Base-by-base conservation (phyloP, 2,329 filamentous ascomycete species). In the Pezicula radicicola region DNA sequence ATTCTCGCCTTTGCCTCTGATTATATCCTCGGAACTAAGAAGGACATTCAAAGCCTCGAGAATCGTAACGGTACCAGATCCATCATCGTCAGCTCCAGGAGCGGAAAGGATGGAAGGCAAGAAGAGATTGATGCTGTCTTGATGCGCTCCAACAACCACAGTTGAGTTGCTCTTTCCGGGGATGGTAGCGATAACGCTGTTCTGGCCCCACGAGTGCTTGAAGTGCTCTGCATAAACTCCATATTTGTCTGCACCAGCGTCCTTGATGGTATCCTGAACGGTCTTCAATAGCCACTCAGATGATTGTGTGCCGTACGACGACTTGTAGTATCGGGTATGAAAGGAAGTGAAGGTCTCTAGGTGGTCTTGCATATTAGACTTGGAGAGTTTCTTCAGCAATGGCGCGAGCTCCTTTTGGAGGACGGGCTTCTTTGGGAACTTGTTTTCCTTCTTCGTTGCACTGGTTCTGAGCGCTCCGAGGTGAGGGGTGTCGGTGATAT, bases 61-160 rank as follows among this genome's bases (percentile, higher is more conserved):
- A 60, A 96, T 97, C 9, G 93, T 97, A 18, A 97, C 91, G 2
- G 91, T 94, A 52, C 91, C 91, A 60, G 88, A 91, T 57, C 92
- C 93, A 66, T 97, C 93, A 62, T 97, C 93, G 61, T 97, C 94
- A n/a, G 93, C 92, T 43, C 93, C 93, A 0, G 93, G 93, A 0
- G 93, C 92, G 13, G 88, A 82, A 33, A 97, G 79, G 35, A 96
- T 76, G 2, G 87, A 89, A 1, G 92, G 93, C 12, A 96, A 72
- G 74, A 91, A 96, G 43, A 96, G 78, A 72, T 97, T 97, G 72
- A 96, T 95, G 63, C 89, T 95, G 70, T 97, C 93, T 69, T 96
- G 92, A 70, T 97, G 92, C 1, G 92, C 91, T 48, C 93, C 92
- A 59, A 97, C 87, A 19, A 97, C 86, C 30, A 95, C 80, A 1